A percentile compares a stretch with the other conserved stretches of the same genome.
Conservation (phyloP, 352 stramenopile species). For the Phytophthora podocarpi region DNA sequence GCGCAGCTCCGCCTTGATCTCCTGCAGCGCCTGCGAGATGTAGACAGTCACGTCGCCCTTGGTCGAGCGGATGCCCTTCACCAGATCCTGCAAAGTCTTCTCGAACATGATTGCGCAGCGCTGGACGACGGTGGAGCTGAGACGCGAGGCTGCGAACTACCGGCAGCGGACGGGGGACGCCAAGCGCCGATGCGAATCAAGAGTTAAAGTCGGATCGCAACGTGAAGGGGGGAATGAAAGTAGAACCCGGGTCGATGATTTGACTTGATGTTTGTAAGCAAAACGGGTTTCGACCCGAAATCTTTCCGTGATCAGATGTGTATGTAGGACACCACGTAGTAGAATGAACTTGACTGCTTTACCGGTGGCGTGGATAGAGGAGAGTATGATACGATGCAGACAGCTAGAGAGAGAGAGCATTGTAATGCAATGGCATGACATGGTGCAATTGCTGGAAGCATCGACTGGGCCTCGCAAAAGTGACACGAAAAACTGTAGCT, state of each 20-base stretch:
- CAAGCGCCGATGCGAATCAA: conserved; percentile 30
- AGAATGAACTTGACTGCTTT: too few relatives aligned
- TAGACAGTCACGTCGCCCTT: conserved; percentile 96
- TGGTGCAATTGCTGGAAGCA: neutral
- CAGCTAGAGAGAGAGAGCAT: neutral
- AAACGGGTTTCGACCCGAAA: conserved; percentile 30
- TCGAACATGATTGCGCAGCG: conserved; percentile 97
- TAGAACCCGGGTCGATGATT: conserved; percentile 18
- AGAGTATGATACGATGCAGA: neutral
- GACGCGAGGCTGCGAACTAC: conserved; percentile 4
- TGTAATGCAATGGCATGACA: neutral
- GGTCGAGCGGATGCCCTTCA: conserved; percentile 98
- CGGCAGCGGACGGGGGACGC: neutral
- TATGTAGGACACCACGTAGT: too few relatives aligned
- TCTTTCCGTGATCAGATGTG: conserved; percentile 22
- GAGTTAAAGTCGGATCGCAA: conserved; percentile 31
- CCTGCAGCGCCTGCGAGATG: conserved; percentile 97
- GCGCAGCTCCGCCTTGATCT: conserved; percentile 98
- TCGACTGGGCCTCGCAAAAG: neutral
- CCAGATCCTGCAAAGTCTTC: conserved; percentile 98
- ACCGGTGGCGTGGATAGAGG: neutral
- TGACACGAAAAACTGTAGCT: conserved; percentile 4
- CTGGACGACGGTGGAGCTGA: too few relatives aligned
- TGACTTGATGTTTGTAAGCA: conserved; percentile 22
- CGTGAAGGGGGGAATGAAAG: conserved; percentile 9